Evolutionary conservation across 371 early-diverging fungal genomes (phyloP), one percentile per base, ranked within the genome.

Genomic region (Rhizopus sp.): DNA sequence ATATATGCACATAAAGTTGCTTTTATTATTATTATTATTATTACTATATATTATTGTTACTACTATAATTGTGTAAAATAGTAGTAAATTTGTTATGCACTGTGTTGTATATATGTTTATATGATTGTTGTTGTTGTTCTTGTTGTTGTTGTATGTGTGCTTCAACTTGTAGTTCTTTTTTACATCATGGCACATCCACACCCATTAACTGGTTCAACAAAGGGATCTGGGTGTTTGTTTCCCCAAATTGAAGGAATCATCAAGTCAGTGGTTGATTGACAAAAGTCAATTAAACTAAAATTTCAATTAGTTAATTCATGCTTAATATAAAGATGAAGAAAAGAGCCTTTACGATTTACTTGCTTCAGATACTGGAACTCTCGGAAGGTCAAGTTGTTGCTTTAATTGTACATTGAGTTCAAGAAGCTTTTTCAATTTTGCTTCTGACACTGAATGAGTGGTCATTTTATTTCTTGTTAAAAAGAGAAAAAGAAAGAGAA

Each of bases 211-310:
- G 50, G 64, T 69, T 80, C 77, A 44, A 82, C 83, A 72, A 87
- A 93, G 33, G 93, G 93, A 69, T 93, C 92, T 44, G 92, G 86
- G 33, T 83, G 75, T 63, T 85, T 85, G 59, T 86, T 87, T 13
- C 94, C 93, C 93, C 93, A 93, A 37, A 91, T 75, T 5, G 86
- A 88, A 13, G 92, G 92, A 53, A 93, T 64, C 34, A 93, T 70
- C 35, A 80, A 76, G 71, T 93, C 93, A 37, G 70, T 62, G 49
- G 72, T 81, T 40, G 52, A 54, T 60, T 75, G 72, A 51, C 86
- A 85, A 62, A 77, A 78, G 33, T 73, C 57, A 61, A 83, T 81
- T 44, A 83, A 64, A 37, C 84, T 85, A 51, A 37, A 6, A 4
- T 30, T n/a, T 29, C 16, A 6, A 34, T 53, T 4, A 38, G 38